Base-by-base conservation (phyloP, 306 rosid species). In the Chamaecrista fasciculata region DNA sequence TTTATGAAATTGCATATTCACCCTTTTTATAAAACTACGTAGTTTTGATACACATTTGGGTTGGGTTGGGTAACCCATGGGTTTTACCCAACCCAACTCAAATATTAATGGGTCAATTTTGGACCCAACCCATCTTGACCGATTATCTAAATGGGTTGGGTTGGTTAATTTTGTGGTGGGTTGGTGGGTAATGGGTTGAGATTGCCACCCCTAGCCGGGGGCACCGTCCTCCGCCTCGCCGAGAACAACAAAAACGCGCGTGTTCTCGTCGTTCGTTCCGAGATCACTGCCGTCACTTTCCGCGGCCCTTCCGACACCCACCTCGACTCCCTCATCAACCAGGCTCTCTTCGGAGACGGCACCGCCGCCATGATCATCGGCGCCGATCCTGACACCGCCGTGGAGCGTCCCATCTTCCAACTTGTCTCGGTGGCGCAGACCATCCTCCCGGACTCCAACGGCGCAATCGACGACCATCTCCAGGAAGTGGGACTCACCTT, bases 261-360 rank as follows among this genome's bases (percentile, higher is more conserved):
- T 0, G 87, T 86, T 0, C 89, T 86, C 2, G 92, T 84, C 0
- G 92, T 86, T 0, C 84, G 92, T 44, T 84, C 92, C 0, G 87
- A 86, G 73, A 86, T 86, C 75, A 86, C 92, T 0, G 89, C 89
- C 3, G 85, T 86, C 31, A 84, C 92, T 0, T 86, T 86, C 77
- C 92, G 92, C 1, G 92, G 87, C 0, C 92, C 92, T 0, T 67
- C 83, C 0, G 87, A 86, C 4, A 71, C 84, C 2, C 92, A 86
- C 48, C 47, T 84, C 0, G 92, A 84, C 67, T 77, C 85, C 0
- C 40, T 86, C 0, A 89, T 86, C 1, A 89, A 89, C 0, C 87
- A 84, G 66, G 92, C 92, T 0, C 21, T 86, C 0, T 86, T 86
- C 23, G 92, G 92, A 0, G 92, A 86, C 1, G 89, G 89, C 0